Evolutionary conservation across 352 stramenopile species (phyloP), one percentile per base, ranked within the genome.

Genomic region (Pythium insidiosum): DNA sequence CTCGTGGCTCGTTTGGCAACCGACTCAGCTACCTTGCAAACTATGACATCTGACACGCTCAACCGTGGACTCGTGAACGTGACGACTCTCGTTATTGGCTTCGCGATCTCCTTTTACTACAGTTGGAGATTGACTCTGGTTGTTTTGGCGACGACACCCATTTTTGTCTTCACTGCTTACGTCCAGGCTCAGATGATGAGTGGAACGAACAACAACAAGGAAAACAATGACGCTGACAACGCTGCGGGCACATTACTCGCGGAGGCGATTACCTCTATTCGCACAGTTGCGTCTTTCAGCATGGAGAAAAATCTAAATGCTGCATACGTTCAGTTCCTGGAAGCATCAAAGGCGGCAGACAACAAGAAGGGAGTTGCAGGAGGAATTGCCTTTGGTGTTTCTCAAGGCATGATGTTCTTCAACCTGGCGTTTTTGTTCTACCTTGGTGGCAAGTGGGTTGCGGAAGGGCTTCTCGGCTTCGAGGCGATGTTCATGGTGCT

Each of bases 381-480:
- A 29, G 80, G 78, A 3, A 22, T 73, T 20, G 58, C 54, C 29
- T 66, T 78, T 53, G 73, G 80, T 5, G 37, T 80, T 41, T 66
- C 65, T 2, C 66, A 87, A 45, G 42, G 70, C 24, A 58, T 83
- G 11, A 81, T 78, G 42, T 63, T 81, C 16, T 50, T 70, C 18
- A 47, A 48, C 10, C 66, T 84, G 18, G 73, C 63, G 13, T 73
- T 92, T 19, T 38, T 84, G 3, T 91, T 93, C 54, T 89, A 61
- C 53, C 67, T 73, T 36, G 64, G 63, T n/a, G 68, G 51, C 26
- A 61, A 56, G 22, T 71, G 76, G 50, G 62, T 85, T n/a, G 42
- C 36, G 10, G 31, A 80, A 18, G 62, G 53, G 24, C 49, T 52
- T 20, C 47, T 70, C 31, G 39, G 37, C 20, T 84, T 83, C 39